Evolutionary conservation across 306 rosid species (phyloP), one percentile per base, ranked within the genome.

Genomic region (Malus sieversii): DNA sequence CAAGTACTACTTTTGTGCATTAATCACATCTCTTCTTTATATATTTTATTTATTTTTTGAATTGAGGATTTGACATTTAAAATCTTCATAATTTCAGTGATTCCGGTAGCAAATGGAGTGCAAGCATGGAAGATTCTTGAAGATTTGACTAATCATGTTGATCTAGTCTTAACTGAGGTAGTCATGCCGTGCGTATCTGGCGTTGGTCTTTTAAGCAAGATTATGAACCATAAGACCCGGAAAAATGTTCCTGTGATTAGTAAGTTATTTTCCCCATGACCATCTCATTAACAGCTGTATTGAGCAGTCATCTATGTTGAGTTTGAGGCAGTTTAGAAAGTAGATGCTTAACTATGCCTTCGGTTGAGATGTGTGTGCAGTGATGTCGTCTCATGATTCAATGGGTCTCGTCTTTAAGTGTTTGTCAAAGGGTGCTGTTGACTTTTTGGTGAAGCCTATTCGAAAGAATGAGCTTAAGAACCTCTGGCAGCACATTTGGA

Each of bases 401-500:
- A 94, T 90, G 97, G 96, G 97, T 83, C 78, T 92, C 80, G 98
- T 94, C 87, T 92, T 94, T 70, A 92, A 94, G 87, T 94, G 98
- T 85, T 87, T 94, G 83, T 94, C 98, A 83, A 94, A 86, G 87
- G 98, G 98, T 29, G 98, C 98, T 59, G 96, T 92, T 77, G 98
- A 94, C 76, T 92, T 92, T 86, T 86, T 94, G 73, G 98, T 87
- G 66, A 94, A 94, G 84, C 98, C 98, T 64, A 86, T 94, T 75
- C 92, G 98, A 80, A 94, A 94, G 89, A 94, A 94, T 79, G 98
- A 94, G 87, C 98, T 94, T 60, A 94, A 94, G 84, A 94, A 87
- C 86, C 93, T 94, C 38, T 94, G 98, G 98, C 97, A 92, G 88
- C 98, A 94, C 79, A 92, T 94, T 74, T 94, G 98, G 98, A 91